A percentile compares a stretch with the other conserved stretches of the same genome.
Conservation (phyloP, 1,139 yeast species). For the Protomyces gravidus region DNA sequence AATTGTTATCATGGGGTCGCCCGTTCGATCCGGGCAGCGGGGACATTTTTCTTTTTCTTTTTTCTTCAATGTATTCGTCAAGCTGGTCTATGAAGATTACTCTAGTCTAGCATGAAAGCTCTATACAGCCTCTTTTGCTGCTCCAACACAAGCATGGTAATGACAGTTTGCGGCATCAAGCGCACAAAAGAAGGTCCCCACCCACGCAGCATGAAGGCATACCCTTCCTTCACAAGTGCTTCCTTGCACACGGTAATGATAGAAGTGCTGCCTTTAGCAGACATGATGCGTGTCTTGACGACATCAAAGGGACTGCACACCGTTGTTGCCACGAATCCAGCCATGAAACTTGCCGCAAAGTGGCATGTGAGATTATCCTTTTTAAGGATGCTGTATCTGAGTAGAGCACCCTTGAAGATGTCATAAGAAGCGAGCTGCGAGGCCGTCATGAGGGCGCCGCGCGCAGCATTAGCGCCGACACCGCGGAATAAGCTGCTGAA, state of each 20-base stretch:
- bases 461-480: slow-evolving; percentile 65
- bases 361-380: slow-evolving; percentile 66
- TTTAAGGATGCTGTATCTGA: slow-evolving; percentile 51
- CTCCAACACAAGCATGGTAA: slow-evolving; percentile 55
- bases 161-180: slow-evolving; percentile 83
- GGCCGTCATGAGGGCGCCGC: slow-evolving; percentile 87
- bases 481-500: slow-evolving; percentile 64
- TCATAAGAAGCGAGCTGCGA: slow-evolving; percentile 89
- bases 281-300: slow-evolving; percentile 82
- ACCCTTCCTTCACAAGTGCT: slow-evolving; percentile 56
- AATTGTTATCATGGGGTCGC: slow-evolving; percentile 3
- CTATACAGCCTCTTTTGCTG: slow-evolving; percentile 25
- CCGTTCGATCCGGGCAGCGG: slow-evolving; percentile 3
- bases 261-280: slow-evolving; percentile 43
- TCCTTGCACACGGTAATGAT: slow-evolving; percentile 51
- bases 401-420: slow-evolving; percentile 61
- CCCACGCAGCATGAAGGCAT: slow-evolving; percentile 49
- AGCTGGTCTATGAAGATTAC: too few species aligned
- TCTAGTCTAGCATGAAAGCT: too few species aligned
- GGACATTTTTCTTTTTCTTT: neutral
- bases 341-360: slow-evolving; percentile 68
- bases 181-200: slow-evolving; percentile 87
- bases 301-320: slow-evolving; percentile 92
- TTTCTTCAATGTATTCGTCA: too few species aligned
- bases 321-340: slow-evolving; percentile 84